Percentiles rank a stretch among this genome's conserved stretches.
phyloP scores from a whole-genome alignment of 805 yeast species.

The Suhomyces sp. region DNA sequence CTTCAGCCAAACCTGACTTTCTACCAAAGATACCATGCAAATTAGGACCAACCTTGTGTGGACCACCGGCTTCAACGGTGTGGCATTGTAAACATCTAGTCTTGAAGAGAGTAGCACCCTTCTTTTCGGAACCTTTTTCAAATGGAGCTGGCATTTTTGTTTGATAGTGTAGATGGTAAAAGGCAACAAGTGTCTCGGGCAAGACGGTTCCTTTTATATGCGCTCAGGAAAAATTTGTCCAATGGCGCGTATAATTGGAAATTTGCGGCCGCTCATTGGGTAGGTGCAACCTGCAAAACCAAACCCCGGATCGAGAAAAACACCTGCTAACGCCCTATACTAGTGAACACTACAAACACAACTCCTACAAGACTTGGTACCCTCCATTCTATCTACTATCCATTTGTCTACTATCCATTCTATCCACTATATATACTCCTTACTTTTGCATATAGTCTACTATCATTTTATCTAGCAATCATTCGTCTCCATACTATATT shows the following conservation, averaged over 20 bases:
- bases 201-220: slow-evolving; percentile 8
- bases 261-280: slow-evolving; percentile 13
- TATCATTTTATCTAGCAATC: no score
- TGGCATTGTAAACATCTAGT: slow-evolving; percentile 99
- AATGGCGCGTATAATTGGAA: slow-evolving; percentile 9
- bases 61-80: slow-evolving; percentile 93
- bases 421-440: no score
- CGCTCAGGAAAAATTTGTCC: slow-evolving; percentile 5
- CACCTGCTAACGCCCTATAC: no score
- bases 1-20: slow-evolving; percentile 86
- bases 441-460: no score
- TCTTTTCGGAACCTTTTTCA: slow-evolving; percentile 50
- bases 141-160: slow-evolving; percentile 45
- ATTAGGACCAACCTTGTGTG: slow-evolving; percentile 99
- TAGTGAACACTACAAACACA: no score
- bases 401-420: no score
- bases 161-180: no score
- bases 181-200: no score
- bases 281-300: slow-evolving; percentile 2
- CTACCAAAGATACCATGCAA: slow-evolving; percentile 94
- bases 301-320: no score
- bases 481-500: no score
- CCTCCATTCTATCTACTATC: no score
- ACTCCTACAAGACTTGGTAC: no score
- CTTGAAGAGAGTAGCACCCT: slow-evolving; percentile 98